phyloP scores from a whole-genome alignment of 2,329 filamentous ascomycete genomes.

The Ceratocystis albifundus region DNA sequence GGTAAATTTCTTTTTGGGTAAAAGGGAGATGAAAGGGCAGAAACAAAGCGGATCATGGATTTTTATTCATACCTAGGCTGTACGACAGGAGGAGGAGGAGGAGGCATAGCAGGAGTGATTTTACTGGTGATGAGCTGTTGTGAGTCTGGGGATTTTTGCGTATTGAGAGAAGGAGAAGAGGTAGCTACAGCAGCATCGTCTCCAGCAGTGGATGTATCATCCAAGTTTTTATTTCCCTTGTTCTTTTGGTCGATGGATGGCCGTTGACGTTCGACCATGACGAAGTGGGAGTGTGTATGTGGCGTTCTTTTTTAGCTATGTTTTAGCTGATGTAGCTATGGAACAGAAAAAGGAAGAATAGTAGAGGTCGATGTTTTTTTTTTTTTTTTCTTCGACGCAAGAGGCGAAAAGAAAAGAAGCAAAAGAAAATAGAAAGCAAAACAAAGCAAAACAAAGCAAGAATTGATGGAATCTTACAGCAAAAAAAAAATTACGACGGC shows the following conservation, averaged over 20 bases:
- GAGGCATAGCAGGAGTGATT: background rate
- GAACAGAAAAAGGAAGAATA: background rate
- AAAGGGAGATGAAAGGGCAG: background rate
- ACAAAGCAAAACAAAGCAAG: no score
- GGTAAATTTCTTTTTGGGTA: no score
- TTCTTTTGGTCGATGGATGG: background rate
- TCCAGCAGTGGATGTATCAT: background rate
- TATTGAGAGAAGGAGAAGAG: background rate
- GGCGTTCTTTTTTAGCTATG: background rate
- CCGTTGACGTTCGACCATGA: slow-evolving; percentile 6
- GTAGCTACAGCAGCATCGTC: background rate
- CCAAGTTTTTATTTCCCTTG: background rate
- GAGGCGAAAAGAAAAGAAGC: background rate
- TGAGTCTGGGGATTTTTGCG: background rate
- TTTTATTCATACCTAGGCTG: background rate
- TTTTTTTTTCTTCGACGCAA: no score
- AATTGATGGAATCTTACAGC: background rate
- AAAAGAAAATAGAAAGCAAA: background rate
- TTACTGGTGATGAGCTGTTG: background rate
- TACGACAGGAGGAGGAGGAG: background rate
- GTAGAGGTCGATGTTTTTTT: background rate
- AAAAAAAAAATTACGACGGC: background rate
- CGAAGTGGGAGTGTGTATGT: background rate
- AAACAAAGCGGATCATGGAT: background rate
- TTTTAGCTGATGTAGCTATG: background rate